Evolutionary conservation across 768 basidiomycete species (phyloP).

Genomic region (Lentinula edodes): DNA sequence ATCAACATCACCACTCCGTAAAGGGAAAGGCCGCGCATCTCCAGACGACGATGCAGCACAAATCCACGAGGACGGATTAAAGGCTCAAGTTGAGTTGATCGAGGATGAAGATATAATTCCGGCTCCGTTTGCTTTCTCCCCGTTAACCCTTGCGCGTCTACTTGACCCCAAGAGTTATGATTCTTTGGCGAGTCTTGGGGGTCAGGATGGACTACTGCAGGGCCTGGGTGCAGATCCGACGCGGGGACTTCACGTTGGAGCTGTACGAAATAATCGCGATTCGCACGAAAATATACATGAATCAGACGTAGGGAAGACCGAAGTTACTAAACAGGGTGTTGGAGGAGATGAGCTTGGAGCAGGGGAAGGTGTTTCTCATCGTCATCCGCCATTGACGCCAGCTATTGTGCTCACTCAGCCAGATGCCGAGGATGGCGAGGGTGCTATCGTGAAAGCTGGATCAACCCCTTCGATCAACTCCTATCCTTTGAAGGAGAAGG

Average conservation of each 20-base stretch:
- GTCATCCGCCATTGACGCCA: conserved; percentile 18
- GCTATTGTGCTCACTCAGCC: conserved; percentile 33
- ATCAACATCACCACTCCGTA: conserved; percentile 9
- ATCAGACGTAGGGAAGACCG: neutral
- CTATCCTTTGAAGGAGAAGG: neutral
- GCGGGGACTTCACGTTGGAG: conserved; percentile 31
- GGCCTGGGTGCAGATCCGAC: conserved; percentile 68
- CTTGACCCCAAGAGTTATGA: conserved; percentile 86
- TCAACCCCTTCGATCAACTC: neutral
- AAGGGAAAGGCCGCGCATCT: conserved; percentile 6
- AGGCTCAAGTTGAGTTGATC: conserved; percentile 17
- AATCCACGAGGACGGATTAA: conserved; percentile 17
- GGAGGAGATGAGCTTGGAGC: conserved; percentile 14
- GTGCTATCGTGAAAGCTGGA: neutral
- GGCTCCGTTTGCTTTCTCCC: conserved; percentile 68
- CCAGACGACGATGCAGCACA: conserved; percentile 7
- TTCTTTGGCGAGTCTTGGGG: conserved; percentile 63
- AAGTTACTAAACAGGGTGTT: conserved; percentile 10
- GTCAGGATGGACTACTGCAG: conserved; percentile 54
- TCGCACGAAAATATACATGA: neutral
- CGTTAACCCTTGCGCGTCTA: conserved; percentile 72
- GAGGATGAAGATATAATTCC: conserved; percentile 46
- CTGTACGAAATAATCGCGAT: neutral
- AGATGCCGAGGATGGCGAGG: conserved; percentile 2
- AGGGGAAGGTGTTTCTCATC: conserved; percentile 13